These are phyloP conservation scores for Collybia mongolica DNA, from an alignment of 768 basidiomycete species.

Conservation along the genomic window DNA sequence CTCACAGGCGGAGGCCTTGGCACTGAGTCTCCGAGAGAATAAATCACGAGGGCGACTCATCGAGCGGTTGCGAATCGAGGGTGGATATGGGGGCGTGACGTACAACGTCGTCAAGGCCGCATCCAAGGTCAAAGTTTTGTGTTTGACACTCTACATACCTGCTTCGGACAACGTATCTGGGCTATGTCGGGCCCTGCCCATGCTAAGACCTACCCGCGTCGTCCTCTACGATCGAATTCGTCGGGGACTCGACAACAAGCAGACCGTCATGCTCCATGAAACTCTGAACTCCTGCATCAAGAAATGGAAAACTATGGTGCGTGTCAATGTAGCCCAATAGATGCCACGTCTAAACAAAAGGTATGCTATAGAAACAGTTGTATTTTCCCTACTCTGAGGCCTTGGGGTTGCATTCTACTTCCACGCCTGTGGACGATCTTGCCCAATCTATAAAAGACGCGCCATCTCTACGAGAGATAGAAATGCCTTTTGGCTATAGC, in stretches of 20 bases:
- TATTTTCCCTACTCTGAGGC: too few species aligned
- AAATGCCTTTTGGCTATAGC: too few species aligned
- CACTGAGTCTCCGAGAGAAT: constrained; percentile 10
- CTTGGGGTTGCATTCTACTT: too few species aligned
- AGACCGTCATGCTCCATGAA: background rate
- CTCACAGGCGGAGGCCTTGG: constrained; percentile 23
- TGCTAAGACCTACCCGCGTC: constrained; percentile 11
- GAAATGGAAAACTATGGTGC: constrained; percentile 4
- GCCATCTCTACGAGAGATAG: too few species aligned
- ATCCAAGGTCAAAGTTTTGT: constrained; percentile 3
- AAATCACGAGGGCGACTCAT: constrained; percentile 15
- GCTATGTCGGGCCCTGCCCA: constrained; percentile 7
- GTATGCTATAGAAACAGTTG: too few species aligned
- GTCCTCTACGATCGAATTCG: constrained; percentile 4
- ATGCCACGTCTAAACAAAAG: too few species aligned
- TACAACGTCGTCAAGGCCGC: constrained; percentile 2
- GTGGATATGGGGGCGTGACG: constrained; percentile 12
- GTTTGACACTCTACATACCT: constrained; percentile 8
- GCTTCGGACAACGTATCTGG: constrained; percentile 12
- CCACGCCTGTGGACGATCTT: too few species aligned
- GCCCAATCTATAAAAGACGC: too few species aligned
- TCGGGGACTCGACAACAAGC: background rate
- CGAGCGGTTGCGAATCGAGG: constrained; percentile 21
- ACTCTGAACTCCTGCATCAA: background rate
- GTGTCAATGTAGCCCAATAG: background rate